These are phyloP conservation scores for Aspergillus pseudotamarii DNA, from an alignment of 2,329 filamentous ascomycete genomes.

Conservation along the genomic window DNA sequence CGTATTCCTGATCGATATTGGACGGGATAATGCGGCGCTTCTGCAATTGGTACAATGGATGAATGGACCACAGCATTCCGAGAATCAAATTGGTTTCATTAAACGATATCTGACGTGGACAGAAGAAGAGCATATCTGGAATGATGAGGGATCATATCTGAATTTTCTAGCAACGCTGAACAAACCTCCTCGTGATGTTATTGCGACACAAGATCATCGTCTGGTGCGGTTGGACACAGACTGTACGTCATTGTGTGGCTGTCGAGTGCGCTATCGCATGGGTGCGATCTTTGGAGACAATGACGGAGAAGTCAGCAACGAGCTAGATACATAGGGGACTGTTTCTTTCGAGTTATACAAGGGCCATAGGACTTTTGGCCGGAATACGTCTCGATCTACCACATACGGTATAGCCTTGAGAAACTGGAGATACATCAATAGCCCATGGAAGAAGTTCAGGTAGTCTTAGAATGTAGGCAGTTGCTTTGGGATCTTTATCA, in stretches of 20 bases:
- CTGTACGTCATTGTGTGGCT: not conserved
- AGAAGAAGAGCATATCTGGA: not conserved
- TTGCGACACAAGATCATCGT: not conserved
- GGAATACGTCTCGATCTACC: no score
- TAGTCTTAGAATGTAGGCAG: not conserved
- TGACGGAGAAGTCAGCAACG: not conserved
- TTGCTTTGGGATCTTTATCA: not conserved
- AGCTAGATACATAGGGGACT: not conserved
- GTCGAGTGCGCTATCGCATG: not conserved
- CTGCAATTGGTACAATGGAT: not conserved
- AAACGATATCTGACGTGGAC: not conserved
- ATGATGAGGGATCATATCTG: not conserved
- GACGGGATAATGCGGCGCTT: not conserved
- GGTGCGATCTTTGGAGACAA: not conserved
- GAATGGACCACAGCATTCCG: not conserved
- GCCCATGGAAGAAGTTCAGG: not conserved
- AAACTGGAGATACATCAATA: not conserved
- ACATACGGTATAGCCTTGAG: not conserved
- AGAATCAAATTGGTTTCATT: not conserved
- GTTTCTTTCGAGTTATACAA: not conserved
- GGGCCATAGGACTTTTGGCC: not conserved
- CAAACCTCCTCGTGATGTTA: not conserved
- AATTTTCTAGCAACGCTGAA: not conserved
- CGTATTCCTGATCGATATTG: not conserved
- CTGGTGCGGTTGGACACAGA: not conserved